Conservation (phyloP, 306 rosid species). For the Acacia acuminata region DNA sequence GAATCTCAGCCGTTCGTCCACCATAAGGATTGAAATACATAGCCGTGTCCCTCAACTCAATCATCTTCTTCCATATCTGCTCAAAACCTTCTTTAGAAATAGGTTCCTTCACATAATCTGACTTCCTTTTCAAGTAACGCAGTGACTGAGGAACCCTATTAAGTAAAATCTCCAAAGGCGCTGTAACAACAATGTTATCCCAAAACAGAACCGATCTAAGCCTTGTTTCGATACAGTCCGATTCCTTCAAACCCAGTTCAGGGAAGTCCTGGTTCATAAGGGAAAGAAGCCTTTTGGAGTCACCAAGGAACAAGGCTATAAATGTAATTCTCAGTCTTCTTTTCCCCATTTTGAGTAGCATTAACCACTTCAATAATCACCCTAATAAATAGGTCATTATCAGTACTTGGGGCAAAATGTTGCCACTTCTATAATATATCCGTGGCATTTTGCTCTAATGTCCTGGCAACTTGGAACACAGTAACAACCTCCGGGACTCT, state of each 20-base stretch:
- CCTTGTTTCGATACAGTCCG: background rate
- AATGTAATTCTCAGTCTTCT: background rate
- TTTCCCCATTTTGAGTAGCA: too few relatives aligned
- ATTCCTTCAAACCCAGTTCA: background rate
- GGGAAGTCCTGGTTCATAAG: background rate
- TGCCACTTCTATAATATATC: too few relatives aligned
- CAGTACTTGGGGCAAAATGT: too few relatives aligned
- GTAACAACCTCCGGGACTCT: too few relatives aligned
- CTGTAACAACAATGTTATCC: background rate
- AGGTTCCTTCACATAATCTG: background rate
- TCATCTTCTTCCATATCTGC: too few relatives aligned
- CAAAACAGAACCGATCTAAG: background rate
- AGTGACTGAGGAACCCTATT: background rate
- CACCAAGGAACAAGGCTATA: background rate
- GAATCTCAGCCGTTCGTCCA: background rate
- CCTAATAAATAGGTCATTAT: too few relatives aligned
- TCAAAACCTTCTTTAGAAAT: too few relatives aligned
- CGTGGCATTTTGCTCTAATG: too few relatives aligned
- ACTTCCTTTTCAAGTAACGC: background rate
- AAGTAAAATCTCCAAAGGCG: background rate
- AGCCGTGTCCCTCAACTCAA: background rate
- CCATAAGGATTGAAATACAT: background rate
- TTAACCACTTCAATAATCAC: too few relatives aligned
- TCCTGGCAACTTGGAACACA: too few relatives aligned
- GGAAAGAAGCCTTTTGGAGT: background rate